Evolutionary conservation across 2,329 filamentous ascomycete species (phyloP).

Genomic region (Penicillium freii): DNA sequence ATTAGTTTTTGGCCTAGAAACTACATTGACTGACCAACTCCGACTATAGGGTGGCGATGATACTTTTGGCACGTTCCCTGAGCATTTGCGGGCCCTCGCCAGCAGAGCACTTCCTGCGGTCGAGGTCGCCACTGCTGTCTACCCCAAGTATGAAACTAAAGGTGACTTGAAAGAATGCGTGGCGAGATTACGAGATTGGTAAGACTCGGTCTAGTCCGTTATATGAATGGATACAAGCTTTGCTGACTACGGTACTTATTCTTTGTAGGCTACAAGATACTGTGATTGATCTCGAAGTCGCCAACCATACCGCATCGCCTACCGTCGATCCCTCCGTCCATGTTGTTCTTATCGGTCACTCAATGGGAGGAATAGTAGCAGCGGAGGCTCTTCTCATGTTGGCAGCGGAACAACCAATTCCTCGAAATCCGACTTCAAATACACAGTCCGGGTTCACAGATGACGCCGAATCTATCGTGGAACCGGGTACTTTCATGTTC

Average conservation of each 20-base stretch:
- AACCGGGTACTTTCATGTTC: conserved; percentile 68
- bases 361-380: conserved; percentile 91
- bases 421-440: conserved; percentile 31
- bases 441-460: conserved; percentile 16
- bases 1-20: neutral
- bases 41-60: conserved; percentile 47
- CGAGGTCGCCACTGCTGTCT: conserved; percentile 43
- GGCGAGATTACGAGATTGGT: conserved; percentile 50
- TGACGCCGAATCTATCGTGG: conserved; percentile 21
- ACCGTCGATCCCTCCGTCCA: conserved; percentile 83
- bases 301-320: conserved; percentile 72
- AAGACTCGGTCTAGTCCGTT: conserved; percentile 7
- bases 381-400: conserved; percentile 81
- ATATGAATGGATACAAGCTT: neutral
- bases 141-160: conserved; percentile 52
- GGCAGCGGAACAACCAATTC: conserved; percentile 60
- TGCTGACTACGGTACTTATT: neutral
- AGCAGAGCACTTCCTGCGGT: conserved; percentile 45
- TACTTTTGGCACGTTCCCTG: conserved; percentile 49
- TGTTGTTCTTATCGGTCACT: conserved; percentile 80
- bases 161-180: conserved; percentile 50
- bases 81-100: conserved; percentile 43
- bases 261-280: conserved; percentile 73
- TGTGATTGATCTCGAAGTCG: conserved; percentile 92
- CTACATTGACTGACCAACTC: conserved; percentile 2